Conservation (phyloP, 306 rosid species). For the Pterocarpus macrocarpus region DNA sequence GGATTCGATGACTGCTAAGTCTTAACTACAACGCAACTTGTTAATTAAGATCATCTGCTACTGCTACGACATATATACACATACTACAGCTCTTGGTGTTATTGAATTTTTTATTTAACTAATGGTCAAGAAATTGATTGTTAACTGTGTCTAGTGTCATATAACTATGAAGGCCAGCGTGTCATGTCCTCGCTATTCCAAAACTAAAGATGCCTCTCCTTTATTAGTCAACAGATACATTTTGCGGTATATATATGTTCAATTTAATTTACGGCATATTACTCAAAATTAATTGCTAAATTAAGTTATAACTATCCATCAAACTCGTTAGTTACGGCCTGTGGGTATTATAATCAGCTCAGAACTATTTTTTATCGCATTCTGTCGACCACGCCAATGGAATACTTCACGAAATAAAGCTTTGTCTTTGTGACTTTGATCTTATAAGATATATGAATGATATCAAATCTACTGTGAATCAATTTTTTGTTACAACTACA, state of each 20-base stretch:
- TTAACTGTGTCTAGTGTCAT: neutral
- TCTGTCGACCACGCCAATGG: too few species aligned
- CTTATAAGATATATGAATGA: neutral
- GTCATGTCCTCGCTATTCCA: neutral
- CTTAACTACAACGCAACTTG: slow-evolving; percentile 45
- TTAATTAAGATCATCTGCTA: slow-evolving; percentile 15
- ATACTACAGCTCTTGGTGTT: neutral
- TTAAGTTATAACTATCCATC: neutral
- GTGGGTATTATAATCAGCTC: too few species aligned
- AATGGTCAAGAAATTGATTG: neutral
- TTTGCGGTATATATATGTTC: neutral
- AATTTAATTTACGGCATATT: neutral
- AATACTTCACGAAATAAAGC: neutral
- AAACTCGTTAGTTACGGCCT: neutral
- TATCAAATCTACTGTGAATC: too few species aligned
- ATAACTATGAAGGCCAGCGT: slow-evolving; percentile 7
- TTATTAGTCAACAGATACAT: neutral
- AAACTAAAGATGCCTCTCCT: neutral
- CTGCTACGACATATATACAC: neutral
- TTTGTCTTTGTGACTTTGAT: neutral
- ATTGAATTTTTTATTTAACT: neutral
- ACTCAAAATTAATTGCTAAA: neutral
- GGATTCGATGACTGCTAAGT: slow-evolving; percentile 53
- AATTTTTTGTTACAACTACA: too few species aligned
- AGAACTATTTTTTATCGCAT: too few species aligned